These are phyloP conservation scores for Pneumocystis murina DNA, from an alignment of 1,139 yeast species.

Conservation along the genomic window DNA sequence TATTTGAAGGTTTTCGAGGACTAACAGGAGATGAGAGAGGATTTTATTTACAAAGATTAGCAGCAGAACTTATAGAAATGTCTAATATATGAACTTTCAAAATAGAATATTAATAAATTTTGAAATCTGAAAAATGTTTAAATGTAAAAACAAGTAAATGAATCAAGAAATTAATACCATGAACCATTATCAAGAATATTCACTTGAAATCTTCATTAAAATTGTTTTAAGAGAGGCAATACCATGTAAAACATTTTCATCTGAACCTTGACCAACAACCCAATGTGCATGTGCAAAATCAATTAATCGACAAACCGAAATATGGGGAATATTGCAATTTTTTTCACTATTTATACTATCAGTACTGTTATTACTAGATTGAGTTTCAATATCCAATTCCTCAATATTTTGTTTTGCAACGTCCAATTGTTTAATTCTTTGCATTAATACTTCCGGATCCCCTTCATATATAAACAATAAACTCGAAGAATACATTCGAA, in stretches of 20 bases:
- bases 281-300: constrained; percentile 81
- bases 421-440: constrained; percentile 22
- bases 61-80: constrained; percentile 16
- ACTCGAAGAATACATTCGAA: constrained; percentile 61
- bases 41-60: constrained; percentile 21
- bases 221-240: not conserved
- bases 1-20: constrained; percentile 18
- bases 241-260: constrained; percentile 55
- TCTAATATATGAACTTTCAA: constrained; percentile 7
- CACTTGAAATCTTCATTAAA: not conserved
- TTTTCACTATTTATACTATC: not conserved
- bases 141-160: not conserved
- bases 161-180: not conserved
- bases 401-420: not conserved
- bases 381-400: not conserved
- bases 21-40: constrained; percentile 19
- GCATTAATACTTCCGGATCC: constrained; percentile 29
- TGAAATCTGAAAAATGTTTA: not conserved
- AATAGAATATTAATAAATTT: not conserved
- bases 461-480: constrained; percentile 62
- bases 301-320: constrained; percentile 32
- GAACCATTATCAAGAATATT: not conserved
- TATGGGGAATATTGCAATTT: not conserved
- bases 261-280: constrained; percentile 51
- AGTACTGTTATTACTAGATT: not conserved